Base-by-base conservation (phyloP, 2,329 filamentous ascomycete species). In the Fusarium sp. region DNA sequence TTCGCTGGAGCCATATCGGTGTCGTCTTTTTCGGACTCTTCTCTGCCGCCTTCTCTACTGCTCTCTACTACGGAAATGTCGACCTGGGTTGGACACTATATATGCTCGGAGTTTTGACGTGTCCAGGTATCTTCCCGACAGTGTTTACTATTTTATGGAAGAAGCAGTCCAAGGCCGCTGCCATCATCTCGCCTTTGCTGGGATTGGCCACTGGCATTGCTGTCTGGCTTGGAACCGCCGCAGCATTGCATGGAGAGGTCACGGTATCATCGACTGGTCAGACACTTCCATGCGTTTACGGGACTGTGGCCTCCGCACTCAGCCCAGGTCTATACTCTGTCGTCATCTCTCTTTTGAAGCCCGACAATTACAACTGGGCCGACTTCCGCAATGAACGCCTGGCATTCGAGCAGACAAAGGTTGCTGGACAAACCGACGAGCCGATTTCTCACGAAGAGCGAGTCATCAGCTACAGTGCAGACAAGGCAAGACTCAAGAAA, bases 71-170 rank as follows among this genome's bases (percentile, higher is more conserved):
- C 47, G 86, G 85, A 0, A 85, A 85, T 0, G 83, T 88, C 6
- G 83, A 88, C 48, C 78, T 89, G 0, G 82, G 83, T 1, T 89
- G 86, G 86, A 87, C 84, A 0, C 64, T 87, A 2, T 87, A 88
- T 65, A 86, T 88, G 84, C 81, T 88, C 0, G 84, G 86, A 4
- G 83, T 87, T 1, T 68, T 88, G 10, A 87, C 84, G 0, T 87
- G 85, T 37, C 85, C 86, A 0, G 86, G 85, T 0, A 86, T 87
- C 56, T 84, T 88, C 67, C 86, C 86, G 0, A 87, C 86, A 7
- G 79, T 82, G 0, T 87, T 87, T 57, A 85, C 86, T 0, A 83
- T 88, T 16, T 78, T 88, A 1, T 88, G 86, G 85, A 80, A 80
- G 37, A 80, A 80, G 11, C 86, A 88, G 71, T 86, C 80, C 47